These are phyloP conservation scores for Spiraea crenata DNA, from an alignment of 331 rosid genomes.

Conservation along the genomic window DNA sequence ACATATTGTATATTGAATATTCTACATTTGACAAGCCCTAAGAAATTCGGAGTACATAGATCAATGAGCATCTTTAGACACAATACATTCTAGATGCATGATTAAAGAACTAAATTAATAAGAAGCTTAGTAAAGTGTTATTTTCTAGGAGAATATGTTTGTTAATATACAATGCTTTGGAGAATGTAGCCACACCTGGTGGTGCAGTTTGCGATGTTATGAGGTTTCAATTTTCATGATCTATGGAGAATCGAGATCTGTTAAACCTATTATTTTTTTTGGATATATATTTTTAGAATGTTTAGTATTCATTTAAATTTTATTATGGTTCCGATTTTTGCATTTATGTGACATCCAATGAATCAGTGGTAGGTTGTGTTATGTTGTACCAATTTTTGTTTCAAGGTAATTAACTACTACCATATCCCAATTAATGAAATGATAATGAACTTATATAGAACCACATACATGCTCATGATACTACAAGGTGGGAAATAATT, in stretches of 20 bases:
- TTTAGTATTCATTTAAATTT: too few relatives aligned
- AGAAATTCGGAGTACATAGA: too few relatives aligned
- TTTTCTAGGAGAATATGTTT: not conserved
- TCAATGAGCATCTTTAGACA: too few relatives aligned
- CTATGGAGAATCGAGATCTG: not conserved
- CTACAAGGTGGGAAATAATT: not conserved
- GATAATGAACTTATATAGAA: not conserved
- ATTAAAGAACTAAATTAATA: not conserved
- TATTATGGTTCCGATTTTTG: too few relatives aligned
- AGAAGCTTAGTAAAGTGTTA: not conserved
- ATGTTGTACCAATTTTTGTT: too few relatives aligned
- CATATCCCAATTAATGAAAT: not conserved
- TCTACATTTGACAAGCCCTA: too few relatives aligned
- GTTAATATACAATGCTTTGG: slow-evolving; percentile 7
- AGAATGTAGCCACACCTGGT: slow-evolving; percentile 17
- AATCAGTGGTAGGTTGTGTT: too few relatives aligned
- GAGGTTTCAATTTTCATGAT: not conserved
- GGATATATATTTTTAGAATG: too few relatives aligned
- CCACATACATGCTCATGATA: not conserved
- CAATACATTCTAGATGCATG: too few relatives aligned
- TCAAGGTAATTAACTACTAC: too few relatives aligned
- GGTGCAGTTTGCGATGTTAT: not conserved
- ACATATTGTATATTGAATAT: too few relatives aligned
- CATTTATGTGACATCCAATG: too few relatives aligned
- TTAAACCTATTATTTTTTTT: not conserved